Evolutionary conservation across 2,329 filamentous ascomycete species (phyloP).

Genomic region (Metarhizium guizhouense): DNA sequence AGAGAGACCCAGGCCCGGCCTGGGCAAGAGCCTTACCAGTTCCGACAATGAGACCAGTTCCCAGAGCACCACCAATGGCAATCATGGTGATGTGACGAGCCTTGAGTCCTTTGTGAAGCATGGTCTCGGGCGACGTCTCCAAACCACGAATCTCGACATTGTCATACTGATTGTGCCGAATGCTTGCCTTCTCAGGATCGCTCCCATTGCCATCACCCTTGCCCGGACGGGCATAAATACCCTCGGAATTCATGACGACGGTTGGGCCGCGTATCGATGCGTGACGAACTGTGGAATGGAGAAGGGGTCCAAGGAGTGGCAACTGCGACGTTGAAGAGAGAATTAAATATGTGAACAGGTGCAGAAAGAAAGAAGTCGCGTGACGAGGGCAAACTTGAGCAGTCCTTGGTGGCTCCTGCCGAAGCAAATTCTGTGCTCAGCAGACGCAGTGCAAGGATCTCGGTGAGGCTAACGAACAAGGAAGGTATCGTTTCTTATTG

Average conservation of each 20-base stretch:
- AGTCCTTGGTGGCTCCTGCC: background rate
- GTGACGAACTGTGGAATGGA: background rate
- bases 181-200: conserved; percentile 13
- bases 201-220: conserved; percentile 4
- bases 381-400: background rate
- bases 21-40: conserved; percentile 46
- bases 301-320: too few species aligned
- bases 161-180: conserved; percentile 4
- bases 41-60: conserved; percentile 66
- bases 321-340: too few species aligned
- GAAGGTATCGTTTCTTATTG: background rate
- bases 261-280: background rate
- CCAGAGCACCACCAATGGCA: conserved; percentile 68
- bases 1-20: conserved; percentile 54
- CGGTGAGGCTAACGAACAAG: background rate
- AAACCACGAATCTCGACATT: conserved; percentile 34
- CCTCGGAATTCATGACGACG: conserved; percentile 7
- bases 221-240: conserved; percentile 10
- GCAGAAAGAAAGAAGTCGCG: conserved; percentile 1
- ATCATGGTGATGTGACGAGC: conserved; percentile 49
- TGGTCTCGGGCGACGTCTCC: conserved; percentile 39
- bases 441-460: background rate
- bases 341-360: background rate
- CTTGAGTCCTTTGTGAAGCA: conserved; percentile 43
- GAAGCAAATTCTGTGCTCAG: background rate